These are phyloP conservation scores for Trichoderma harzianum DNA, from an alignment of 2,329 filamentous ascomycete species.

Conservation along the genomic window DNA sequence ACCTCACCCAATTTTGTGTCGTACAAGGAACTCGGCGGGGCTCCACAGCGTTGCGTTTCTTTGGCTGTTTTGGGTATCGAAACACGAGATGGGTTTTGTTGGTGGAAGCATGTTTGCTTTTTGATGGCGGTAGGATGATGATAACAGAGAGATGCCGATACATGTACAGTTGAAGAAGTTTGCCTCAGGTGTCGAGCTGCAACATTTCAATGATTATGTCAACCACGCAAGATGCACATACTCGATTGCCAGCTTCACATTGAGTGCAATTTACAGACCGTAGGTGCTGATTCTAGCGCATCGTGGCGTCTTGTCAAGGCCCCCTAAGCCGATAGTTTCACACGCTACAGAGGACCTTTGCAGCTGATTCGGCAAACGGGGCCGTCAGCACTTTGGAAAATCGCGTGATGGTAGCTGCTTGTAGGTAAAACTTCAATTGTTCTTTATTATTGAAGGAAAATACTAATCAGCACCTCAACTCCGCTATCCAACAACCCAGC, in stretches of 20 bases:
- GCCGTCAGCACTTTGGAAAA: neutral
- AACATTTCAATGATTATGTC: neutral
- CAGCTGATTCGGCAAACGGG: neutral
- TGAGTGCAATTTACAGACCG: neutral
- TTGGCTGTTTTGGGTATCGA: neutral
- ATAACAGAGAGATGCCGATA: neutral
- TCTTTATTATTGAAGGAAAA: neutral
- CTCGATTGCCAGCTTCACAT: neutral
- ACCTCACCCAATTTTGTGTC: slow-evolving; percentile 9
- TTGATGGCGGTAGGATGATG: neutral
- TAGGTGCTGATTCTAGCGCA: neutral
- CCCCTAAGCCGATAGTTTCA: neutral
- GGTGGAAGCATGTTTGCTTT: neutral
- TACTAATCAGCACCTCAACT: neutral
- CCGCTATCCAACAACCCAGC: too few relatives aligned
- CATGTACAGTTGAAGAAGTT: neutral
- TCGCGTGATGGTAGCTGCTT: neutral
- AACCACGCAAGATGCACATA: neutral
- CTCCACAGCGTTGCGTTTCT: neutral
- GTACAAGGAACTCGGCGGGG: neutral
- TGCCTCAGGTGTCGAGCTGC: neutral
- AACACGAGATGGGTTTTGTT: neutral
- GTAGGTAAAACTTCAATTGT: neutral
- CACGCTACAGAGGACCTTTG: neutral
- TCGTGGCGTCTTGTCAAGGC: neutral